Conservation (phyloP, 148 eudicot genomes). For the Fagopyrum tataricum region DNA sequence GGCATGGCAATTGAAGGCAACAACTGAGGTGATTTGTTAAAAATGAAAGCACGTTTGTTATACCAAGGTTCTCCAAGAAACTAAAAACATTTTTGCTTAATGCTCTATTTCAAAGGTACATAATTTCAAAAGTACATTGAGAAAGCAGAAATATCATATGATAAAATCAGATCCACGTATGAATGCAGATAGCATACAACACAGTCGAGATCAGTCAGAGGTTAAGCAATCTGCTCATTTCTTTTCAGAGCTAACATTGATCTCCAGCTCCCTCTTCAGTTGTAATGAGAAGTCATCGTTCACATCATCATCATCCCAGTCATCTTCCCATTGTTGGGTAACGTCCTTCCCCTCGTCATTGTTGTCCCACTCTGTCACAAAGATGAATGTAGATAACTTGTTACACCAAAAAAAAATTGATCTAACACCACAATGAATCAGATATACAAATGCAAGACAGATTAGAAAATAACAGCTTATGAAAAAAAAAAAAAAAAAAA, state of each 20-base stretch:
- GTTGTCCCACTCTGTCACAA: constrained; percentile 56
- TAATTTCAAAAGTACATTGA: background rate
- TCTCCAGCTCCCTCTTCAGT: constrained; percentile 69
- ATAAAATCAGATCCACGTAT: background rate
- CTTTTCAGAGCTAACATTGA: constrained; percentile 21
- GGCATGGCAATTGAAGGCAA: background rate
- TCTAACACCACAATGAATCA: background rate
- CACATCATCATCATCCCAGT: constrained; percentile 91
- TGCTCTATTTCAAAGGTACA: background rate
- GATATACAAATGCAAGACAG: background rate
- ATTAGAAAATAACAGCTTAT: background rate
- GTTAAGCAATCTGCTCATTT: background rate
- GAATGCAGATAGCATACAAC: background rate
- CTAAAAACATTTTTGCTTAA: background rate
- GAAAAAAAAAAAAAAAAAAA: background rate
- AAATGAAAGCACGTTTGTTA: background rate
- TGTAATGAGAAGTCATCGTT: constrained; percentile 77
- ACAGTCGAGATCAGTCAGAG: background rate
- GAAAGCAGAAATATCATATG: background rate
- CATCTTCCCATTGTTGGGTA: constrained; percentile 84
- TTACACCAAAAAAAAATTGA: background rate
- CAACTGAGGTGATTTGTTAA: background rate
- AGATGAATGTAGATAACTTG: background rate
- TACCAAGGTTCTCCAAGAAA: background rate
- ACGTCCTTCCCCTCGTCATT: constrained; percentile 74